Base-by-base conservation (phyloP, 1,284 basidiomycete genomes). In the Vanrija sp. region DNA sequence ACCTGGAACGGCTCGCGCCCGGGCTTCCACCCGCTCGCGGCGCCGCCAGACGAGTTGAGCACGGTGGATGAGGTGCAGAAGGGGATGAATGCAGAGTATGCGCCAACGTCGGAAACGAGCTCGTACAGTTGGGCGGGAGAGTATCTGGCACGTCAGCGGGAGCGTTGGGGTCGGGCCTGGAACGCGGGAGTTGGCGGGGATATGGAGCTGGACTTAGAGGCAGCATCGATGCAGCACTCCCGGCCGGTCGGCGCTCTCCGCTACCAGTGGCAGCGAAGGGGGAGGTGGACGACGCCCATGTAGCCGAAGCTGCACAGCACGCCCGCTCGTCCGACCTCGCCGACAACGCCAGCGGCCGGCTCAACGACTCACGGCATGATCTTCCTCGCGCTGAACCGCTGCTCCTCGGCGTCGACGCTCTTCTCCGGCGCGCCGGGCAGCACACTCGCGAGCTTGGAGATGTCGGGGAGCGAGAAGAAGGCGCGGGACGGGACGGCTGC, bases 41-140 rank as follows among this genome's bases (percentile, higher is more conserved):
- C 47, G 41, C 42, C 45, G 14, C 57, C 57, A 9, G 49, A 35
- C 37, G 37, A 70, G 35, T 72, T 72, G 38, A 93, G 76, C 41
- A 96, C 82, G 22, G 83, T 83, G 2, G 92, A 89, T 25, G 78
- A 77, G 16, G 83, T 84, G 77, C 94, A 97, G 74, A 91, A 97
- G 0, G 95, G 95, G 45, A 98, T 79, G 69, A 97, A 98, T 47
- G 78, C 78, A 12, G 85, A 81, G 75, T 98, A 98, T 5, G 88
- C 86, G 8, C 82, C 83, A 19, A 97, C 87, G 74, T 98, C 87
- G 15, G 91, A 83, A 44, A 98, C 89, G 53, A 98, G 77, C 6
- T 83, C 78, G 75, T 94, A 98, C 3, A 98, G 81, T 71, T 97
- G 84, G 43, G 80, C 79, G 56, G 80, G 83, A n/a, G 79, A 78